Evolutionary conservation across 176 grass and related monocot species (phyloP).

Genomic region (Ananas comosus): DNA sequence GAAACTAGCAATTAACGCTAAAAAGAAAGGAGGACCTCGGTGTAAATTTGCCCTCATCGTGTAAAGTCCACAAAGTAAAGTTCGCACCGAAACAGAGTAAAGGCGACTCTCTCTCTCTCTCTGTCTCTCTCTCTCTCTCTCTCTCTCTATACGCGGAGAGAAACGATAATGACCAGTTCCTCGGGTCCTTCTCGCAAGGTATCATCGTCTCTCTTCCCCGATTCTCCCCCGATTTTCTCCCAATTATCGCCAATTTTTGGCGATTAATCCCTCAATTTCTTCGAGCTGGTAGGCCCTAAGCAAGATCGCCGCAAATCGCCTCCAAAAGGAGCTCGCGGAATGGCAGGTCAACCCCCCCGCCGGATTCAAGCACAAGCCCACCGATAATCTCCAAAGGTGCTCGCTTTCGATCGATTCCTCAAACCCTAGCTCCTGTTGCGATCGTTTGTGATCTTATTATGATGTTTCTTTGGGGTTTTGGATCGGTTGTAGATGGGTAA

Average conservation of each 20-base stretch:
- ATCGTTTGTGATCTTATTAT: not conserved
- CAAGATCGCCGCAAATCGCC: conserved; percentile 75
- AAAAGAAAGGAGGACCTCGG: too few species aligned
- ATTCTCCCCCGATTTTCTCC: not conserved
- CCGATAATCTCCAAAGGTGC: conserved; percentile 79
- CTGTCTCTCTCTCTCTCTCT: not conserved
- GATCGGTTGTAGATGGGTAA: conserved; percentile 45
- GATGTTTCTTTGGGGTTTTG: not conserved
- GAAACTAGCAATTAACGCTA: too few species aligned
- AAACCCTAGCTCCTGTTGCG: not conserved
- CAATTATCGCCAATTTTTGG: not conserved
- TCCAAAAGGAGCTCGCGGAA: conserved; percentile 91
- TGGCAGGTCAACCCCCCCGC: conserved; percentile 70
- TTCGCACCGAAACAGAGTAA: conserved; percentile 20
- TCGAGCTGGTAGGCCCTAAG: conserved; percentile 47
- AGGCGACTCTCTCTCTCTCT: conserved; percentile 11
- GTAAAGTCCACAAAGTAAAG: conserved; percentile 8
- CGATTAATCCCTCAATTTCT: not conserved
- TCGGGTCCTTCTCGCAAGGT: conserved; percentile 36
- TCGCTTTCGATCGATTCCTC: not conserved
- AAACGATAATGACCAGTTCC: conserved; percentile 31
- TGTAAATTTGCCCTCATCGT: not conserved
- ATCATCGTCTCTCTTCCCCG: not conserved
- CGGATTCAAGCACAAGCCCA: conserved; percentile 69
- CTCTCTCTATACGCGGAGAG: not conserved